Percentiles rank a stretch among this genome's conserved stretches.
These are phyloP conservation scores for Trichosporon sp. DNA, from an alignment of 1,284 basidiomycete species.

Conservation along the genomic window DNA sequence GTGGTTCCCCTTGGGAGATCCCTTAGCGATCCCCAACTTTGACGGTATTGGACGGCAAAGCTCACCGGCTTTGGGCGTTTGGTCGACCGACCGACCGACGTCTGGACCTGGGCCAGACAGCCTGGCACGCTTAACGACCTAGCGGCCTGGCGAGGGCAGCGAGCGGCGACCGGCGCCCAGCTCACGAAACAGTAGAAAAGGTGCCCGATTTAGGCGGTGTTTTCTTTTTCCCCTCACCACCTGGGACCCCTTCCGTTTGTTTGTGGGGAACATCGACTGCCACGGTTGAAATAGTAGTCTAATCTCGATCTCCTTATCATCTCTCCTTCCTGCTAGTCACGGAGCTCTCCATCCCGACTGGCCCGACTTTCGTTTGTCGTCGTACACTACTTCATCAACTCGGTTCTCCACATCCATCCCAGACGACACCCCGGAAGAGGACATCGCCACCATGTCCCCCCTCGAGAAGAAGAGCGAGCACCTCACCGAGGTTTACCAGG, in stretches of 20 bases:
- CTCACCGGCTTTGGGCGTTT: neutral
- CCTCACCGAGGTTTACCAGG: neutral
- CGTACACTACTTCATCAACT: neutral
- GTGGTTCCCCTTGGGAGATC: neutral
- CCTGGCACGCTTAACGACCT: neutral
- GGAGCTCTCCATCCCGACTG: neutral
- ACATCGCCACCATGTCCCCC: neutral
- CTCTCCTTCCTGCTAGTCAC: neutral
- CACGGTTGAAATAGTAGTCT: neutral
- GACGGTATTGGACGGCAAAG: conserved; percentile 12
- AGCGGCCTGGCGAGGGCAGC: neutral
- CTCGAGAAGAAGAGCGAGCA: conserved; percentile 6
- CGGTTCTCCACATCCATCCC: neutral
- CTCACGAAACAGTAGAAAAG: conserved; percentile 12
- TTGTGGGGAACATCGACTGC: neutral
- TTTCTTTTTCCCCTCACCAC: neutral
- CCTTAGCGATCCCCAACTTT: conserved; percentile 13
- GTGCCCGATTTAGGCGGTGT: neutral
- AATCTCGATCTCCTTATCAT: neutral
- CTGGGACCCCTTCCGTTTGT: neutral
- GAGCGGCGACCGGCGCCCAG: neutral
- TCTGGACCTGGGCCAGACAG: conserved; percentile 9
- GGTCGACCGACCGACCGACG: conserved; percentile 3
- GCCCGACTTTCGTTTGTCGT: neutral
- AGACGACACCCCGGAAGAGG: neutral